phyloP scores from a whole-genome alignment of 2,329 filamentous ascomycete species.

The Ophiostoma sp. region DNA sequence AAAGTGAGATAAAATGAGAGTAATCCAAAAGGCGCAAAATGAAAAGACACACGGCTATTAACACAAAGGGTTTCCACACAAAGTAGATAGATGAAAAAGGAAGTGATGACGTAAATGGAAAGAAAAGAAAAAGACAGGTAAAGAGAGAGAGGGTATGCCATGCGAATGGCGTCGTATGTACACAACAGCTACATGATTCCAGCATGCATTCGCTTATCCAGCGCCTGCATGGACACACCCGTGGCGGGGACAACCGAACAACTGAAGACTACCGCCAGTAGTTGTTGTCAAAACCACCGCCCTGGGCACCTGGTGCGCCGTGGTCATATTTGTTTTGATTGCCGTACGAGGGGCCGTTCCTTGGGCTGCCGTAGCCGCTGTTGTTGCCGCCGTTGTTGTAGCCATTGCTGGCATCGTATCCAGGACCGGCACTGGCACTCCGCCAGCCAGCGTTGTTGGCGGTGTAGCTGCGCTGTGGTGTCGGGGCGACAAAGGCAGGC shows the following conservation, averaged over 20 bases:
- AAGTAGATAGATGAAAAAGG: not conserved
- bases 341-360: constrained; percentile 15
- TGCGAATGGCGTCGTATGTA: not conserved
- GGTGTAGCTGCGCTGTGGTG: constrained; percentile 29
- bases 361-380: not conserved
- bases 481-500: constrained; percentile 8
- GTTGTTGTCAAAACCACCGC: constrained; percentile 19
- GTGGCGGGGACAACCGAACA: not conserved
- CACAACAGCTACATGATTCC: constrained; percentile 16
- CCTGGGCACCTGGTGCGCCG: constrained; percentile 6
- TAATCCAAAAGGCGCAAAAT: not conserved
- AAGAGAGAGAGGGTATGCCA: not conserved
- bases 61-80: not conserved
- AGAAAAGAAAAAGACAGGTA: not conserved
- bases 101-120: not conserved
- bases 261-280: constrained; percentile 20
- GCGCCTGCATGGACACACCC: not conserved
- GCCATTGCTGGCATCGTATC: not conserved
- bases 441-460: constrained; percentile 9
- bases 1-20: not conserved
- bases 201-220: constrained; percentile 9
- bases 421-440: not conserved
- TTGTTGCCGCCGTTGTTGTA: not conserved
- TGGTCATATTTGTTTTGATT: not conserved
- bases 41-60: not conserved